Evolutionary conservation across 1,284 basidiomycete species (phyloP).

Genomic region (Moesziomyces sp.): DNA sequence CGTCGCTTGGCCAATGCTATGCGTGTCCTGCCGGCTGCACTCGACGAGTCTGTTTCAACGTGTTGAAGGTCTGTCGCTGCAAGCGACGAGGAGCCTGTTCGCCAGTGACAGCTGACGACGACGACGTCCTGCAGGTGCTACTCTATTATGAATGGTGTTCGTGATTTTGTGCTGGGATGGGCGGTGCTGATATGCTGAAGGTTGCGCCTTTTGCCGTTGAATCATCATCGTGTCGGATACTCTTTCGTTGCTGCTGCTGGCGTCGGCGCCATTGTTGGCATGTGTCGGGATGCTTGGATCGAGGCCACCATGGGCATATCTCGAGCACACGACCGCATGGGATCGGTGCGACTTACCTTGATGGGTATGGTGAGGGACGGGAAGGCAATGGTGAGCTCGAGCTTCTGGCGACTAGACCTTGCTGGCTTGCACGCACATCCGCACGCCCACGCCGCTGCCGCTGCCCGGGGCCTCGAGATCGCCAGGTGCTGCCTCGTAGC

Average conservation of each 20-base stretch:
- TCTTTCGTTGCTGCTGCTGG: constrained; percentile 21
- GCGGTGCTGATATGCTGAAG: constrained; percentile 1
- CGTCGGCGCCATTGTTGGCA: constrained; percentile 15
- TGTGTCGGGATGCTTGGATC: constrained; percentile 29
- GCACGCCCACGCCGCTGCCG: too few relatives aligned
- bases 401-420: constrained; percentile 20
- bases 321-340: constrained; percentile 41
- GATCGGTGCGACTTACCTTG: constrained; percentile 53
- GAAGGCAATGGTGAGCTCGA: constrained; percentile 18
- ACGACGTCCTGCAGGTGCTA: neutral
- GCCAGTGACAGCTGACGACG: neutral
- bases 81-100: neutral
- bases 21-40: too few relatives aligned
- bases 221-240: constrained; percentile 40
- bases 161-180: neutral
- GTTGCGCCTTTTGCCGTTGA: neutral
- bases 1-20: too few relatives aligned
- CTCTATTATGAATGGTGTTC: too few relatives aligned
- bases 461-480: too few relatives aligned
- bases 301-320: constrained; percentile 44
- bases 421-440: constrained; percentile 2
- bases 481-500: neutral
- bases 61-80: too few relatives aligned
- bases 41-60: too few relatives aligned
- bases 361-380: constrained; percentile 36